Evolutionary conservation across 148 eudicot genomes (phyloP), one percentile per base, ranked within the genome.

Genomic region (Salicornia ramosissima): DNA sequence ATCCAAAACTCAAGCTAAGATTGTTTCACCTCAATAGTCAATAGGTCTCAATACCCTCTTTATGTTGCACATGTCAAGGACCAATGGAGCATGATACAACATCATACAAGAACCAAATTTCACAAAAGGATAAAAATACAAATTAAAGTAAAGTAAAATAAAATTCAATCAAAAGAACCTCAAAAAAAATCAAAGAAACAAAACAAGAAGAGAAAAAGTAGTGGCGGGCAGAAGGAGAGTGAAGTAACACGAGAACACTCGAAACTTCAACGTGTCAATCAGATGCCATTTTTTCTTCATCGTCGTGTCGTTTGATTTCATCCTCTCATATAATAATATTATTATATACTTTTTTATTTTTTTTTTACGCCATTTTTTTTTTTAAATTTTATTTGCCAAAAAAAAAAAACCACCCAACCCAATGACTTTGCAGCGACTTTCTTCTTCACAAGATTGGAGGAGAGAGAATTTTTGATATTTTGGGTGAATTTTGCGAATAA

Each of bases 271-370:
- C 74, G 74, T 71, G 74, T 26, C 74, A 19, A 9, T 51, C 55
- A 22, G 34, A 49, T 62, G 22, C 57, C 34, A 11, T 47, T 4
- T 46, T 43, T 50, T 8, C 59, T 33, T 9, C 49, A 54, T 54
- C 62, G 74, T 36, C 59, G 11, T 62, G 74, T 71, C 74, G 7
- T 71, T 52, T 62, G 19, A 49, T 71, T 61, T 50, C 58, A 18
- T 70, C 55, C 45, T 60, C 74, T 53, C 21, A 29, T 21, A 4
- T 63, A 34, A n/a, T 22, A 34, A 34, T 18, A 2, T 10, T 5
- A n/a, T 52, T 21, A 12, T 22, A n/a, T n/a, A n/a, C 11, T 55
- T 25, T 18, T 26, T 55, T 25, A 0, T 21, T 26, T 25, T 55
- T 2, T 26, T 26, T 25, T 55, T 55, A 8, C 26, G 5, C 14